Evolutionary conservation across 2,329 filamentous ascomycete genomes (phyloP), one percentile per base, ranked within the genome.

Genomic region (Aspergillus sp.): DNA sequence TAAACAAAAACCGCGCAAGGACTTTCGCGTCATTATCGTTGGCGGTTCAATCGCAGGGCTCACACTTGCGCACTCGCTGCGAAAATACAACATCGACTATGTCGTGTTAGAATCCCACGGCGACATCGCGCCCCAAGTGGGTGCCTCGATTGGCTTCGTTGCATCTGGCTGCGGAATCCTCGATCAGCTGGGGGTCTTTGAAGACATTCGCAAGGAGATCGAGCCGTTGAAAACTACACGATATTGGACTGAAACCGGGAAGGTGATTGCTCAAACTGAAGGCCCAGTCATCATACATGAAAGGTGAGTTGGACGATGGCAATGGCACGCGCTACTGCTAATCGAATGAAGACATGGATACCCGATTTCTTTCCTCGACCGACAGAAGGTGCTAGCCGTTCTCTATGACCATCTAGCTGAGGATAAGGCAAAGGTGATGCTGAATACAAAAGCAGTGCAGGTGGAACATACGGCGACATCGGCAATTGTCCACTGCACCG

Each of bases 21-120:
- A n/a, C 17, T 48, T 55, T 47, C 53, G 43, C 47, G 70, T 79
- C 20, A 63, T 81, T 47, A 79, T 82, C 42, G 75, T 68, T 0
- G 79, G 79, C 19, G 79, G 76, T 5, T 70, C 75, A 47, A 65
- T 82, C 19, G 69, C 73, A 3, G 80, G 80, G 4, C 62, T 81
- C 1, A 67, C 74, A 0, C 61, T 80, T 5, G 76, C 77, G 4
- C 69, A 73, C 36, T 70, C 72, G 20, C 43, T 52, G 4, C 19
- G 35, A 1, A 45, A 32, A 36, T 22, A 38, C 16, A 26, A 43
- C 9, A 30, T 54, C 11, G 49, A 80, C 51, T 81, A 75, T 55
- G 50, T 78, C 1, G 50, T 82, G 0, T 67, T 82, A 0, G 53
- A 60, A 30, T 50, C 47, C 13, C 16, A 44, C 9, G 17, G 24